These are phyloP conservation scores for Clarireedia hainanense DNA, from an alignment of 2,329 filamentous ascomycete genomes.

Conservation along the genomic window DNA sequence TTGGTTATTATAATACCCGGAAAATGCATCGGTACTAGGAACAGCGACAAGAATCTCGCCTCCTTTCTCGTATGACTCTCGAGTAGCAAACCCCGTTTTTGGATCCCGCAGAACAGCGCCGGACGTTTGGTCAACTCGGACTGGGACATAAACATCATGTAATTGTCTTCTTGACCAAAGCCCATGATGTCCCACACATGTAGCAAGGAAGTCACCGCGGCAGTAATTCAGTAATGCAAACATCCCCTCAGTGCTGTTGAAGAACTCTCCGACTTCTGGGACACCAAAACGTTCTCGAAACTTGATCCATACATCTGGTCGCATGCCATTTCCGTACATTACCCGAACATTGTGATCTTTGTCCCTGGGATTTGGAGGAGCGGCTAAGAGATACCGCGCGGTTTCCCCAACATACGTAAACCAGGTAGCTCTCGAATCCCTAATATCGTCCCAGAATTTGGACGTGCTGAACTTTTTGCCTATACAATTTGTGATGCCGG, in stretches of 20 bases:
- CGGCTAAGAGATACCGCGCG: conserved; percentile 63
- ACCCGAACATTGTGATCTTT: conserved; percentile 47
- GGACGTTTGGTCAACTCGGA: conserved; percentile 59
- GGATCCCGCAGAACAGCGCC: conserved; percentile 59
- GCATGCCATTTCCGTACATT: conserved; percentile 60
- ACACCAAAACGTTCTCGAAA: conserved; percentile 59
- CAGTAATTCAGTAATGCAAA: conserved; percentile 53
- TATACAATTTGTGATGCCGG: conserved; percentile 49
- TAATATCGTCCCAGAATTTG: conserved; percentile 65
- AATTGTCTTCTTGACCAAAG: conserved; percentile 45
- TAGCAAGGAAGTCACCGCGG: conserved; percentile 52
- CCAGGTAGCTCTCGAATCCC: conserved; percentile 57
- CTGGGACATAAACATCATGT: conserved; percentile 53
- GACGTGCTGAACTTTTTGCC: conserved; percentile 61
- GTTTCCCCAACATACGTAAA: conserved; percentile 77
- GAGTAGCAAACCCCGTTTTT: conserved; percentile 57
- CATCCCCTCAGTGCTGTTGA: conserved; percentile 69
- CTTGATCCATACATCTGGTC: conserved; percentile 58
- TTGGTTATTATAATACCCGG: conserved; percentile 62
- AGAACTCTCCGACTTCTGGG: conserved; percentile 61
- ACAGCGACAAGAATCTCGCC: conserved; percentile 68
- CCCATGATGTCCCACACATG: conserved; percentile 65
- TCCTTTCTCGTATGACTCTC: conserved; percentile 56
- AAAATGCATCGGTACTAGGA: conserved; percentile 48
- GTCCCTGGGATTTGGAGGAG: conserved; percentile 55